phyloP scores from a whole-genome alignment of 768 basidiomycete species.

The Lepiota brunneoincarnata region DNA sequence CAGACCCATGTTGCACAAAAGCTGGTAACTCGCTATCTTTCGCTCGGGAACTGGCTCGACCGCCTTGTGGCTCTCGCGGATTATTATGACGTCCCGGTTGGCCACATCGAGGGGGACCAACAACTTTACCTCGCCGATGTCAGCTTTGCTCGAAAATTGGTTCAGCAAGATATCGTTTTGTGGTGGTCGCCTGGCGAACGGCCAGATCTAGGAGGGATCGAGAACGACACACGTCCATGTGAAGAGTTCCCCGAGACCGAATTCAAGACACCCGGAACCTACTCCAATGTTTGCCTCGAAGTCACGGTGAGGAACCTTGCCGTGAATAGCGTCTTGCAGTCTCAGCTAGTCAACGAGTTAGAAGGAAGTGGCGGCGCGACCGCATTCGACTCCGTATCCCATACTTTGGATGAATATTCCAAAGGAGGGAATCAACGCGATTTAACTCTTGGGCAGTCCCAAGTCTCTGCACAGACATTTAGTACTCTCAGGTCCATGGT shows the following conservation, averaged over 20 bases:
- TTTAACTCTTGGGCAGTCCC: conserved; percentile 84
- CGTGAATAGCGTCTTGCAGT: conserved; percentile 91
- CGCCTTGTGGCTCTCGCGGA: conserved; percentile 75
- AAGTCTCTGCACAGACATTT: conserved; percentile 85
- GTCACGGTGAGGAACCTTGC: conserved; percentile 89
- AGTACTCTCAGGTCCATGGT: conserved; percentile 83
- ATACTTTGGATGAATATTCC: conserved; percentile 86
- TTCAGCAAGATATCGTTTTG: conserved; percentile 85
- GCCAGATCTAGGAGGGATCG: conserved; percentile 92
- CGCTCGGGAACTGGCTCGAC: conserved; percentile 76
- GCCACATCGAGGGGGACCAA: conserved; percentile 90
- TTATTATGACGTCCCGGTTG: conserved; percentile 91
- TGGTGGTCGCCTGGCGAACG: conserved; percentile 95
- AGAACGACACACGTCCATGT: conserved; percentile 74
- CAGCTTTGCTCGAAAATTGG: conserved; percentile 82
- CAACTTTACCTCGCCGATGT: conserved; percentile 87
- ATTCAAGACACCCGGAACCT: conserved; percentile 81
- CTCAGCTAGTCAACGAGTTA: conserved; percentile 92
- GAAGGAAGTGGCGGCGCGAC: conserved; percentile 94
- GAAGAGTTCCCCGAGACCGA: conserved; percentile 85
- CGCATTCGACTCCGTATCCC: conserved; percentile 90
- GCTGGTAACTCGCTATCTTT: conserved; percentile 82
- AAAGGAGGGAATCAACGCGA: conserved; percentile 67
- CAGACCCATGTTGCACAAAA: conserved; percentile 77
- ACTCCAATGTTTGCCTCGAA: conserved; percentile 91